Percentiles rank a stretch among this genome's conserved stretches.
phyloP scores from a whole-genome alignment of 768 basidiomycete species.

The Russula vinacea region DNA sequence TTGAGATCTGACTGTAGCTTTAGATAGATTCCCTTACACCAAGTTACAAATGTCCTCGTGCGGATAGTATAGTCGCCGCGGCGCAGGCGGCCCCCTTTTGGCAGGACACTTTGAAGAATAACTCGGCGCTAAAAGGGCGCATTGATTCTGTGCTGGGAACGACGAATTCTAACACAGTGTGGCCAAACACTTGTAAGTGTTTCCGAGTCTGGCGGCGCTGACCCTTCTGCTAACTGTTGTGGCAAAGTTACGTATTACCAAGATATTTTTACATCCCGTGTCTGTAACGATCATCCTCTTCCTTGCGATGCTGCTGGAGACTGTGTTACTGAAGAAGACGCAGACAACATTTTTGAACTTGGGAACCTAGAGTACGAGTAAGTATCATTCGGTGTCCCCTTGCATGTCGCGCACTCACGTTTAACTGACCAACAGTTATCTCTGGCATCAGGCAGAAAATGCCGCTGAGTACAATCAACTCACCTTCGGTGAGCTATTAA shows the following conservation, averaged over 20 bases:
- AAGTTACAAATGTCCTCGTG: constrained; percentile 43
- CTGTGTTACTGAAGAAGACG: constrained; percentile 44
- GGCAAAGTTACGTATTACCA: constrained; percentile 46
- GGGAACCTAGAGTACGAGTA: constrained; percentile 41
- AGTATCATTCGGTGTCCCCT: constrained; percentile 9
- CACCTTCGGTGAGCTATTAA: constrained; percentile 39
- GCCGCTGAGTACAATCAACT: constrained; percentile 43
- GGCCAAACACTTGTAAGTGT: constrained; percentile 47
- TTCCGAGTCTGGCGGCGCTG: neutral
- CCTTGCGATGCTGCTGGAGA: constrained; percentile 45
- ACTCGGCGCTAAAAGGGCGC: constrained; percentile 38
- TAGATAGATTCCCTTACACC: constrained; percentile 49
- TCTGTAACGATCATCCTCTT: constrained; percentile 43
- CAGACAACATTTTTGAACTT: constrained; percentile 35
- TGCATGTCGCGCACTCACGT: neutral
- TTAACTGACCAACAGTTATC: constrained; percentile 38
- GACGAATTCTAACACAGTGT: constrained; percentile 36
- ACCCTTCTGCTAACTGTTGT: neutral
- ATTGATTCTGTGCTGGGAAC: constrained; percentile 43
- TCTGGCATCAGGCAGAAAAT: constrained; percentile 47
- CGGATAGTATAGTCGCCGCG: constrained; percentile 39
- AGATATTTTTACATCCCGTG: constrained; percentile 47
- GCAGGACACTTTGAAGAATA: constrained; percentile 43
- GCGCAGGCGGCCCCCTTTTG: constrained; percentile 46
- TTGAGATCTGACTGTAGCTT: neutral